phyloP scores from a whole-genome alignment of 1,284 basidiomycete species.

The Ganoderma sinense region DNA sequence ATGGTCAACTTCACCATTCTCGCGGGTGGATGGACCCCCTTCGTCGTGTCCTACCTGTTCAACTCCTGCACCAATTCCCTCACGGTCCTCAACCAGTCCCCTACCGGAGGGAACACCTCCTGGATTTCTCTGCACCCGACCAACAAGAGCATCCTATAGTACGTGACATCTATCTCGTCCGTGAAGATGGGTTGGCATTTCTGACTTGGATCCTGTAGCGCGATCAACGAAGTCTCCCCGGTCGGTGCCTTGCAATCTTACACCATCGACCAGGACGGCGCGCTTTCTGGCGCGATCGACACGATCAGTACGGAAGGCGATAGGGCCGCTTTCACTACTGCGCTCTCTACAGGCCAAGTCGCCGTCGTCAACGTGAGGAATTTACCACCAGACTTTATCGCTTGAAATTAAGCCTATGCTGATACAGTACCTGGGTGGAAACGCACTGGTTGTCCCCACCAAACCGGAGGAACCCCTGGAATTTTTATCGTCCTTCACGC shows the following conservation, averaged over 20 bases:
- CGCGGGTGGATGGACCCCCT: slow-evolving; percentile 65
- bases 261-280: slow-evolving; percentile 51
- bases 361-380: slow-evolving; percentile 59
- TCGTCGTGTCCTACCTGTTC: slow-evolving; percentile 67
- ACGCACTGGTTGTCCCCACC: slow-evolving; percentile 62
- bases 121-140: slow-evolving; percentile 63
- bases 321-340: slow-evolving; percentile 56
- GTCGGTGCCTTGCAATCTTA: slow-evolving; percentile 64
- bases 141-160: slow-evolving; percentile 70
- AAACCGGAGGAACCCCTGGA: slow-evolving; percentile 42
- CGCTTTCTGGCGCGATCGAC: slow-evolving; percentile 53
- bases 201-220: slow-evolving; percentile 44
- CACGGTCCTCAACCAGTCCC: slow-evolving; percentile 53
- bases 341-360: slow-evolving; percentile 62
- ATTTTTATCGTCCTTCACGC: slow-evolving; percentile 50
- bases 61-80: slow-evolving; percentile 55
- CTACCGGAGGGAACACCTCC: slow-evolving; percentile 59
- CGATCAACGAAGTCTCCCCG: slow-evolving; percentile 57
- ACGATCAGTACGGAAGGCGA: slow-evolving; percentile 58
- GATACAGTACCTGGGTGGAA: slow-evolving; percentile 61
- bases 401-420: not conserved
- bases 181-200: not conserved
- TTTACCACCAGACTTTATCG: not conserved
- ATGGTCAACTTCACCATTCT: slow-evolving; percentile 70
- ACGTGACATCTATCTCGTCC: slow-evolving; percentile 20